Evolutionary conservation across 75 land plant genomes (phyloP), one percentile per base, ranked within the genome.

Genomic region (Cryptomeria japonica): DNA sequence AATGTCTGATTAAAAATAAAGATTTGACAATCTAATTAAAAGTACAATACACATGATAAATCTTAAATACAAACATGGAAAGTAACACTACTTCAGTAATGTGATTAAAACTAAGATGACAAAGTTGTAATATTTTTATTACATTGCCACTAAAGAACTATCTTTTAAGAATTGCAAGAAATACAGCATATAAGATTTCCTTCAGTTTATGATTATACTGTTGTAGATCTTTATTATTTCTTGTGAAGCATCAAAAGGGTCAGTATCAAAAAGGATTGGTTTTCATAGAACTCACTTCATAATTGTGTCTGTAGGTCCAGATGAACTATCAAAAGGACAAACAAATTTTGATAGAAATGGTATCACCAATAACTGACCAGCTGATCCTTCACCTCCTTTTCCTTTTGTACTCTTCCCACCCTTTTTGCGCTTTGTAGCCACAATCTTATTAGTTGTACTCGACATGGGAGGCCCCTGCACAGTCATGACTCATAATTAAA

Each of bases 321-420:
- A 70, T 47, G 88, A 58, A 84, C 88, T 88, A 90, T 93, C 94
- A 49, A 90, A 83, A n/a, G 98, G 98, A 86, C 93, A 86, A 46
- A 94, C 90, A 89, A 92, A 94, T 88, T 91, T 95, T 70, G 96
- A 96, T 83, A 97, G 84, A 87, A 92, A 97, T 80, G 98, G 98
- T 75, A 97, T 89, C 73, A 97, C 96, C 64, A 96, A 86, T 85
- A 94, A 87, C 80, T 97, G 97, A 84, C 97, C 98, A 79, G 94
- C 90, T 76, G 94, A 93, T 15, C 90, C 85, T 13, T 84, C 87
- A 56, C 86, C 88, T 42, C 93, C 92, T 73, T 89, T 93, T 44
- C 83, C 83, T 83, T 89, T 94, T n/a, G 76, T n/a, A 53, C 82
- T 89, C 84, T 91, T 96, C 58, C 93, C 96, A 70, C 90, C 92